Evolutionary conservation across 768 basidiomycete species (phyloP), one percentile per base, ranked within the genome.

Genomic region (Erythrobasidium yunnanense): DNA sequence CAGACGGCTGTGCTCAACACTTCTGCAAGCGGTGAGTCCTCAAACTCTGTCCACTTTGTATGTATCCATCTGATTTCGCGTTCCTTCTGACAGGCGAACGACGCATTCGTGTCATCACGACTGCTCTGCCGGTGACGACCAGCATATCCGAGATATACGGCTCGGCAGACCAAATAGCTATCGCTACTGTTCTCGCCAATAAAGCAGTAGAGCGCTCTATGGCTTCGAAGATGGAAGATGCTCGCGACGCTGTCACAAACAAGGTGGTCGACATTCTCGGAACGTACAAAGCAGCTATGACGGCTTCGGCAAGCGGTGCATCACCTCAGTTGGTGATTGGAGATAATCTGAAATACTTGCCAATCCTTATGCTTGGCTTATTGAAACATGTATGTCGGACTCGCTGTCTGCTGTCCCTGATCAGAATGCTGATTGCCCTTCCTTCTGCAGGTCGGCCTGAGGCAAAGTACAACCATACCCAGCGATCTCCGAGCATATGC

Each of bases 401-500:
- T 30, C 17, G 22, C 20, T 23, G 20, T 29, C 45, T n/a, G 8
- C 34, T 55, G 23, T 20, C 13, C 51, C 20, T 18, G 25, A 32
- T 42, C 27, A 34, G 15, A 29, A 27, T 23, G 49, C 22, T 25
- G 4, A 25, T 42, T 47, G 53, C 34, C 23, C 25, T 33, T 63
- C 8, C 6, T 29, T 50, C 56, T 34, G 8, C 68, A 91, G 89
- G 87, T 93, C 70, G 95, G 90, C 50, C 81, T 97, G 55, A 84
- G 95, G 60, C 91, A 96, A 80, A 96, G 92, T 77, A 84, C 89
- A 1, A 90, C 92, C 74, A 97, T 99, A 75, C 91, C 93, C 33
- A 88, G 93, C 7, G 95, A 99, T 78, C 85, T 99, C 54, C 81
- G 95, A 70, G 87, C 91, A 8, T 97, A 97, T 74, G 89, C 95